phyloP scores from a whole-genome alignment of 352 stramenopile genomes.

The Thalassiosira oceanica region DNA sequence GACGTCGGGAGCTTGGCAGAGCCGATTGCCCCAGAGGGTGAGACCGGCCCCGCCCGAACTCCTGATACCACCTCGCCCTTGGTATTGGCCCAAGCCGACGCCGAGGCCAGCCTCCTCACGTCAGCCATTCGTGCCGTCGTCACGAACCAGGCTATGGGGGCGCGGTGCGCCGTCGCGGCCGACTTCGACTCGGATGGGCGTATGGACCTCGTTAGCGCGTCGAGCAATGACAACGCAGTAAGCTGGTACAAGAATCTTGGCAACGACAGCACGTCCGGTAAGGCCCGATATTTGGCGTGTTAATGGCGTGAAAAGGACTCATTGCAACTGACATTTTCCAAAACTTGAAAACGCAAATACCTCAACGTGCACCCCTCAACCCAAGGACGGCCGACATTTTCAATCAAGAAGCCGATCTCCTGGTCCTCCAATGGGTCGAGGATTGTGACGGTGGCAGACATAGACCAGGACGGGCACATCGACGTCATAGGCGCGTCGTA shows the following conservation, averaged over 20 bases:
- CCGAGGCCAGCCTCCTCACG: not conserved
- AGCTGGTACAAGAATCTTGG: slow-evolving; percentile 21
- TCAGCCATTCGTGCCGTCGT: slow-evolving; percentile 2
- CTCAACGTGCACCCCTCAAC: too few species aligned
- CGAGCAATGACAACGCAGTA: slow-evolving; percentile 42
- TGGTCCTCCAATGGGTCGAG: slow-evolving; percentile 14
- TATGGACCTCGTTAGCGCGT: slow-evolving; percentile 31
- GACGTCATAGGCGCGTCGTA: slow-evolving; percentile 29
- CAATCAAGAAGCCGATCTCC: slow-evolving; percentile 31
- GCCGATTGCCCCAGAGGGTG: too few species aligned
- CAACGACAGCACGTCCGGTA: too few species aligned
- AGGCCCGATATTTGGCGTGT: too few species aligned
- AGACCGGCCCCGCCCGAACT: too few species aligned
- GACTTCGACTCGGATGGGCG: slow-evolving; percentile 41
- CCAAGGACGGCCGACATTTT: slow-evolving; percentile 6
- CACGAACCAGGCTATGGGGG: slow-evolving; percentile 39
- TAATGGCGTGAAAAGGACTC: too few species aligned
- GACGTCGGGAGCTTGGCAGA: too few species aligned
- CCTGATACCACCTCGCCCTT: too few species aligned
- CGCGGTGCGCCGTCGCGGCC: slow-evolving; percentile 29
- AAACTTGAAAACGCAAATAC: too few species aligned
- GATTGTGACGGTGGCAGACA: slow-evolving; percentile 38
- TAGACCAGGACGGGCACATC: slow-evolving; percentile 45
- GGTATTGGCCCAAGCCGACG: not conserved
- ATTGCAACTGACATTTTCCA: too few species aligned